Evolutionary conservation across 306 rosid species (phyloP).

Genomic region (Malus sieversii): DNA sequence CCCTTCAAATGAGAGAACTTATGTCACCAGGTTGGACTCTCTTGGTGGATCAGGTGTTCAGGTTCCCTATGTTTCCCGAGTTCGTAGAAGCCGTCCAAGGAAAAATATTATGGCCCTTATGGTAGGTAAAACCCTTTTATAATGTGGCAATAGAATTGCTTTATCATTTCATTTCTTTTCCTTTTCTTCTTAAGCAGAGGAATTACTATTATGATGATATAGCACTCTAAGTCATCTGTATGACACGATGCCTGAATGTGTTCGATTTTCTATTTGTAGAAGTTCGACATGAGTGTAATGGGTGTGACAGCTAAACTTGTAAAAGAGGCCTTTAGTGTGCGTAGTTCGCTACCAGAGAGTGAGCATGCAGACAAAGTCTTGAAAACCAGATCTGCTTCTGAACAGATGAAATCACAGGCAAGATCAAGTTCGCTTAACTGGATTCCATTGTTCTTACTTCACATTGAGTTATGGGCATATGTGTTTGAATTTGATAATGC

Average conservation of each 20-base stretch:
- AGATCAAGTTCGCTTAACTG: conserved; percentile 16
- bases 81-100: conserved; percentile 95
- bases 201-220: neutral
- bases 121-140: conserved; percentile 45
- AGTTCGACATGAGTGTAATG: conserved; percentile 42
- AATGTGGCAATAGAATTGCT: neutral
- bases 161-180: neutral
- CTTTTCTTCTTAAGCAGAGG: neutral
- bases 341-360: conserved; percentile 30
- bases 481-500: neutral
- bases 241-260: conserved; percentile 5
- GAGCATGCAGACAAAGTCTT: conserved; percentile 26
- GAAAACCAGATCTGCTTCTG: conserved; percentile 34
- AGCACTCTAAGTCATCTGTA: neutral
- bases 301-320: conserved; percentile 35
- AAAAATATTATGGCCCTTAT: conserved; percentile 59
- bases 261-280: conserved; percentile 31
- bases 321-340: conserved; percentile 31
- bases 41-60: conserved; percentile 77
- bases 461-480: neutral
- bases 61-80: conserved; percentile 79
- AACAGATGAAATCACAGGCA: conserved; percentile 44
- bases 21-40: conserved; percentile 62
- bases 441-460: neutral
- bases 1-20: conserved; percentile 45